Evolutionary conservation across 2,329 filamentous ascomycete genomes (phyloP).

Genomic region (Blastomyces percursus): DNA sequence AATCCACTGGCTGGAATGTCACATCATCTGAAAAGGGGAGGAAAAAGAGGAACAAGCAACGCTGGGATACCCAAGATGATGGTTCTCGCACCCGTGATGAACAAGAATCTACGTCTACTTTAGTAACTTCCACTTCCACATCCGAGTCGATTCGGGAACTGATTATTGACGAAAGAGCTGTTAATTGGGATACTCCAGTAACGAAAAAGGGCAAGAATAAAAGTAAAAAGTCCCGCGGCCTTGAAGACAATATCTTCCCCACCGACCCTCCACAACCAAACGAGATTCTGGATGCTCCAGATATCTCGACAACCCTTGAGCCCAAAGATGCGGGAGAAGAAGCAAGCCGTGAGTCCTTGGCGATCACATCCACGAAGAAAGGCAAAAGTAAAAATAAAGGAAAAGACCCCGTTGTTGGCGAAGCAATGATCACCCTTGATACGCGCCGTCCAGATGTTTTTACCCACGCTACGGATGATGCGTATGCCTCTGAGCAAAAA

Average conservation of each 20-base stretch:
- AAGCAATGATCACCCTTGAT: background rate
- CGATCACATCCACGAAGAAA: background rate
- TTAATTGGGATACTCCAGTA: background rate
- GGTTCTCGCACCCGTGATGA: background rate
- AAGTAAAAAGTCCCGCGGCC: slow-evolving; percentile 13
- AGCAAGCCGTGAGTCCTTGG: background rate
- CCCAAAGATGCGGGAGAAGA: background rate
- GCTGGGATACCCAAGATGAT: background rate
- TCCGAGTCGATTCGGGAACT: background rate
- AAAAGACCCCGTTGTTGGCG: background rate
- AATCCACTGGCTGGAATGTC: background rate
- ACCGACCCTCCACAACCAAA: background rate
- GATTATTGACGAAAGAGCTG: background rate
- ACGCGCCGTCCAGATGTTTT: background rate
- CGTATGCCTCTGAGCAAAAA: background rate
- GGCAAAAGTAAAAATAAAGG: slow-evolving; percentile 3
- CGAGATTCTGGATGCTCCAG: background rate
- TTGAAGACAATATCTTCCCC: background rate
- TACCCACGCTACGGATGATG: background rate
- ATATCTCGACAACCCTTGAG: background rate
- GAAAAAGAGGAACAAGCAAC: slow-evolving; percentile 1
- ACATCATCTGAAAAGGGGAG: background rate
- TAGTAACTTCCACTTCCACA: background rate
- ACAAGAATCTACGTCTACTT: background rate
- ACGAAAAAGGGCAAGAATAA: slow-evolving; percentile 11